Evolutionary conservation across 768 basidiomycete species (phyloP).

Genomic region (Tricholoma sp.): DNA sequence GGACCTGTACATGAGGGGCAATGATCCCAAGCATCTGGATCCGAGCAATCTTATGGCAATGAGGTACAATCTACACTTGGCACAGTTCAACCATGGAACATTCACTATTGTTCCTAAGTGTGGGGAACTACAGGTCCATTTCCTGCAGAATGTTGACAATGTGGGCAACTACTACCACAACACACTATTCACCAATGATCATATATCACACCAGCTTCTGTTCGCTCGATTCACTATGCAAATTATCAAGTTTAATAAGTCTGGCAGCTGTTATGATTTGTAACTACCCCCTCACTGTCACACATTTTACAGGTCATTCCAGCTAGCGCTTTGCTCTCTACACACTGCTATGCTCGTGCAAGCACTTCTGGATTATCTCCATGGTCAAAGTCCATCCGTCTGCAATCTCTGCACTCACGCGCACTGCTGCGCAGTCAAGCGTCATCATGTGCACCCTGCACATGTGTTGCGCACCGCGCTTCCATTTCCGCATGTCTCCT

Average conservation of each 20-base stretch:
- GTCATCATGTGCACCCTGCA: too few relatives aligned
- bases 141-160: neutral
- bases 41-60: neutral
- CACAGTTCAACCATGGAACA: neutral
- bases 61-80: neutral
- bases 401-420: too few relatives aligned
- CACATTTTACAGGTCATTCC: too few relatives aligned
- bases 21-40: neutral
- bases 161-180: neutral
- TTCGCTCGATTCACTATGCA: neutral
- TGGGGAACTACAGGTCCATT: neutral
- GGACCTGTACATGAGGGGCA: neutral
- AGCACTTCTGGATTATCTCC: too few relatives aligned
- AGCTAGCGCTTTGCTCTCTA: too few relatives aligned
- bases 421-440: too few relatives aligned
- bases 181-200: neutral
- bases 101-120: neutral
- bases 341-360: too few relatives aligned
- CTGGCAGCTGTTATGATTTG: too few relatives aligned
- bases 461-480: too few relatives aligned
- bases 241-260: constrained; percentile 1
- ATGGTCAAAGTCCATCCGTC: too few relatives aligned
- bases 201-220: neutral
- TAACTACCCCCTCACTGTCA: too few relatives aligned
- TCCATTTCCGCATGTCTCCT: too few relatives aligned